Conservation (phyloP, 345 rosid species). For the Punica granatum region DNA sequence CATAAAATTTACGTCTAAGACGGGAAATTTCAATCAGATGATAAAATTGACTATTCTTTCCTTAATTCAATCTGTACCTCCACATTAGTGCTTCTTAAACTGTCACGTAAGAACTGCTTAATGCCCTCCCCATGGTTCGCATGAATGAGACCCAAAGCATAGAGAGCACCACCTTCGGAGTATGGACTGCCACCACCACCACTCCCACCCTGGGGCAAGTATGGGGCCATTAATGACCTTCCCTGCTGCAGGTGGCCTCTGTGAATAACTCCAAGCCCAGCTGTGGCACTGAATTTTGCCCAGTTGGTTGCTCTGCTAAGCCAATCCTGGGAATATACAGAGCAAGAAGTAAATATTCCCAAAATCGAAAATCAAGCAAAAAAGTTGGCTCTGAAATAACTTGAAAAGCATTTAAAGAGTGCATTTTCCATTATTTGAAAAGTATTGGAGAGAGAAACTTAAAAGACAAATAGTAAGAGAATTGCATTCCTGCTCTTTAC, state of each 20-base stretch:
- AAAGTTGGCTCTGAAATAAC: background rate
- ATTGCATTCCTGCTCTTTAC: background rate
- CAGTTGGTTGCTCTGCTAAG: conserved; percentile 98
- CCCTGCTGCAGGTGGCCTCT: conserved; percentile 97
- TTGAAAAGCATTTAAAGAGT: background rate
- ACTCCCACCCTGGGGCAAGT: conserved; percentile 95
- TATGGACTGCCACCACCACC: conserved; percentile 97
- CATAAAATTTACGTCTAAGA: conserved; percentile 6
- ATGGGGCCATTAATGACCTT: conserved; percentile 96
- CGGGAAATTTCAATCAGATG: background rate
- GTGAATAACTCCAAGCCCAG: conserved; percentile 98
- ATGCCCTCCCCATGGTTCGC: conserved; percentile 99
- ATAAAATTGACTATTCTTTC: conserved; percentile 3
- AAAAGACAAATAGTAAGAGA: background rate
- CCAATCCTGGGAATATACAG: conserved; percentile 66
- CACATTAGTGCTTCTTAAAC: conserved; percentile 77
- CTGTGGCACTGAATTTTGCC: conserved; percentile 99
- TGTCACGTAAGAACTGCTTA: conserved; percentile 90
- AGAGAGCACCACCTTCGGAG: conserved; percentile 98
- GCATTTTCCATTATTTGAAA: background rate
- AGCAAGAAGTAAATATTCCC: background rate
- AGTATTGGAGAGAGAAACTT: background rate
- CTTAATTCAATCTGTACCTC: conserved; percentile 42
- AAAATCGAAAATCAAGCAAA: background rate
- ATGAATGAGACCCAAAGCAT: conserved; percentile 96